phyloP scores from a whole-genome alignment of 495 filamentous ascomycete genomes.

The Hypoxylon intermedium region DNA sequence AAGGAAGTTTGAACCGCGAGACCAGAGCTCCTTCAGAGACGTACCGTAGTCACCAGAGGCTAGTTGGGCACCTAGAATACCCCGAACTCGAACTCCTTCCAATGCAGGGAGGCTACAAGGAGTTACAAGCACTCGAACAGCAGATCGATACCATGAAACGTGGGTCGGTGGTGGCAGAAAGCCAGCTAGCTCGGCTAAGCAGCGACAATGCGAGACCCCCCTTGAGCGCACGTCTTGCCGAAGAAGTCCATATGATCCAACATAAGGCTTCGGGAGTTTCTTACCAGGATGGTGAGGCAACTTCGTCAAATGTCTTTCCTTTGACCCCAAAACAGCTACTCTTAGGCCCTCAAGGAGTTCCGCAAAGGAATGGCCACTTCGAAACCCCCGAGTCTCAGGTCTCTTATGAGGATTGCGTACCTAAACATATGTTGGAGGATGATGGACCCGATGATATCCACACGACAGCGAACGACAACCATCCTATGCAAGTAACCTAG shows the following conservation, averaged over 20 bases:
- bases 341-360: conserved; percentile 1
- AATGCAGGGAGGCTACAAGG: conserved; percentile 40
- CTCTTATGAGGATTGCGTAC: conserved; percentile 31
- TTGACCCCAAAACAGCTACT: conserved; percentile 4
- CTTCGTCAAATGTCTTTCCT: background rate
- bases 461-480: background rate
- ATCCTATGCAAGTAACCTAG: conserved; percentile 7
- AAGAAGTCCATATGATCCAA: conserved; percentile 39
- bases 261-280: conserved; percentile 2
- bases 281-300: conserved; percentile 12
- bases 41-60: conserved; percentile 10
- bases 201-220: conserved; percentile 21
- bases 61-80: conserved; percentile 40
- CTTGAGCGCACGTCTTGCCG: conserved; percentile 32
- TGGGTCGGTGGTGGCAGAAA: conserved; percentile 19
- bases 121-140: conserved; percentile 43
- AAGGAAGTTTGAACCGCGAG: conserved; percentile 15
- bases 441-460: background rate
- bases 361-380: conserved; percentile 2
- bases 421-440: conserved; percentile 35
- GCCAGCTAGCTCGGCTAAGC: conserved; percentile 4
- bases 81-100: conserved; percentile 47
- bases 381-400: conserved; percentile 6
- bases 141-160: conserved; percentile 47
- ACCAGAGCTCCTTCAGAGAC: conserved; percentile 23